Evolutionary conservation across 2,329 filamentous ascomycete genomes (phyloP).

Genomic region (Hymenoscyphus occultus): DNA sequence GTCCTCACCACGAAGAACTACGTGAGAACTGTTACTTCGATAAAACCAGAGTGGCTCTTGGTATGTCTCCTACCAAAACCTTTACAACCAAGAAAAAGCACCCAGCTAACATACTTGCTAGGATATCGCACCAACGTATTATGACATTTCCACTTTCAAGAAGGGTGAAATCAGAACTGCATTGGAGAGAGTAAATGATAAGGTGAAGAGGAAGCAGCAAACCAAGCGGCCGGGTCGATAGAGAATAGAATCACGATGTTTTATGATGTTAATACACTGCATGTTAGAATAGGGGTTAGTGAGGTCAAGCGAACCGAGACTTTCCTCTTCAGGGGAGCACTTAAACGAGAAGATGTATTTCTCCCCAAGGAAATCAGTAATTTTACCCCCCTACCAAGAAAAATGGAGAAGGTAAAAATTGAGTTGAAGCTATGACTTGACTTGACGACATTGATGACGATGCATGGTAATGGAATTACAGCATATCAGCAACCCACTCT

Average conservation of each 20-base stretch:
- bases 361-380: neutral
- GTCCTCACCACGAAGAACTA: conserved; percentile 98
- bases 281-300: neutral
- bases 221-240: conserved; percentile 30
- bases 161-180: conserved; percentile 82
- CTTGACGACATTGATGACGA: neutral
- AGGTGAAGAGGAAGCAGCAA: conserved; percentile 52
- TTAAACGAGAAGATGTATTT: neutral
- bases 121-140: conserved; percentile 94
- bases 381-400: neutral
- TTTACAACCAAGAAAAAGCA: neutral
- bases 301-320: neutral
- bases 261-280: neutral
- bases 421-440: neutral
- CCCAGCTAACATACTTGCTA: conserved; percentile 44
- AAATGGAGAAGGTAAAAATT: neutral
- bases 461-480: neutral
- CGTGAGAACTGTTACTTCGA: conserved; percentile 86
- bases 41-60: conserved; percentile 91
- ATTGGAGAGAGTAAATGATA: conserved; percentile 55
- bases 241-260: conserved; percentile 1
- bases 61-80: conserved; percentile 49
- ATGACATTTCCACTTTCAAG: conserved; percentile 77
- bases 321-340: neutral
- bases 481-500: neutral